Evolutionary conservation across 2,329 filamentous ascomycete genomes (phyloP), one percentile per base, ranked within the genome.

Genomic region (Daldinia eschscholtzii): DNA sequence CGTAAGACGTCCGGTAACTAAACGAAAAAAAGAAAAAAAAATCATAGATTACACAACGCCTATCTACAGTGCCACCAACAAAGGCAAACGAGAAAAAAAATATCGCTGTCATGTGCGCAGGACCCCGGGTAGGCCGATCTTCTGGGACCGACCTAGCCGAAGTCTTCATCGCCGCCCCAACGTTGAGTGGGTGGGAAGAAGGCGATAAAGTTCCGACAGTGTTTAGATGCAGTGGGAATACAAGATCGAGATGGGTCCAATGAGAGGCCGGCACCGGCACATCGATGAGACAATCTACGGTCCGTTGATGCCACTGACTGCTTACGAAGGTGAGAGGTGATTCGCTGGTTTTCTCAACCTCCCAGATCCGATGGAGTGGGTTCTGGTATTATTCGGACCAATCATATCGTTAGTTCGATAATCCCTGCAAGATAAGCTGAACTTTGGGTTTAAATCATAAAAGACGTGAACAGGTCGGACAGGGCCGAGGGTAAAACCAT

Each of bases 131-230:
- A 70, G 70, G 70, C 56, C 61, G 48, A 70, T 65, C 52, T 70
- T 71, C 39, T 71, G 42, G 26, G 64, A 35, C 70, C 70, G 70
- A 70, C 33, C 28, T 42, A 66, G 18, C 65, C 68, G 65, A 60
- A 20, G 55, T 6, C 26, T 46, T 4, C 33, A 30, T 56, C 44
- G 35, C 39, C 15, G 35, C 57, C 10, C 46, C 23, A 50, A 48
- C 48, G 28, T 39, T 62, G 50, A 57, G 46, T 58, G 52, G 52
- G 50, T 57, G 46, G 58, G 15, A 50, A 39, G 30, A 48, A 52
- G 56, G 62, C 23, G 42, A 63, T 41, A 60, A 65, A 61, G 60
- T 30, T 37, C 63, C 64, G 52, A 60, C 33, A 61, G 44, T 44
- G 23, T 53, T 35, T 58, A 20, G 42, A 26, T 30, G 20, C 33